phyloP scores from a whole-genome alignment of 108 stramenopile genomes.

The Cyclotella sp. region DNA sequence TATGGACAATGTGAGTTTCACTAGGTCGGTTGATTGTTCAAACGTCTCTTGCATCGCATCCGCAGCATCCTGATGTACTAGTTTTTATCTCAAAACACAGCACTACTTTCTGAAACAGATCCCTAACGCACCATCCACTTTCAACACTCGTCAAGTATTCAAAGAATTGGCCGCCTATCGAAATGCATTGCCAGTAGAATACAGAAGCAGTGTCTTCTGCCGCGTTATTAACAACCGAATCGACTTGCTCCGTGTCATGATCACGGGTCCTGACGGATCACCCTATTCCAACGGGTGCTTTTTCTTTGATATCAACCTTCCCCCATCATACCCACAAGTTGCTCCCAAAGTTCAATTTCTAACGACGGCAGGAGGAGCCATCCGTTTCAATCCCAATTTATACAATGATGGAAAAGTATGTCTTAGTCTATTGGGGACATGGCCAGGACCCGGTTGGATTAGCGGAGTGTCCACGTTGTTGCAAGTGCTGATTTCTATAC shows the following conservation, averaged over 20 bases:
- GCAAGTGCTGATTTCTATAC: constrained; percentile 91
- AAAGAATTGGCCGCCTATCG: constrained; percentile 63
- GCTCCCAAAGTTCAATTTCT: constrained; percentile 89
- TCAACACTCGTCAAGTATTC: too few relatives aligned
- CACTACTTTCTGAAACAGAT: constrained; percentile 41
- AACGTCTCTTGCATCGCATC: neutral
- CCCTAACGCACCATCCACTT: constrained; percentile 17
- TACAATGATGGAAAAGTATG: constrained; percentile 91
- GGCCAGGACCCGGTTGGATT: too few relatives aligned
- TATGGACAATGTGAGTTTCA: constrained; percentile 38
- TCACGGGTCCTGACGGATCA: too few relatives aligned
- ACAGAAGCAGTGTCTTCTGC: constrained; percentile 62
- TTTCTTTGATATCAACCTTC: constrained; percentile 86
- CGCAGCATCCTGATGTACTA: neutral
- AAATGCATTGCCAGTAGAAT: constrained; percentile 65
- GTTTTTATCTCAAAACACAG: neutral
- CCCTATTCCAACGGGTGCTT: constrained; percentile 89
- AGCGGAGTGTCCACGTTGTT: constrained; percentile 69
- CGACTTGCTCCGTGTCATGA: too few relatives aligned
- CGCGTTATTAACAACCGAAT: constrained; percentile 58
- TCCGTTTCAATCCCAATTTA: constrained; percentile 95
- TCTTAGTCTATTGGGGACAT: constrained; percentile 68
- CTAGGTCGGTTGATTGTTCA: neutral
- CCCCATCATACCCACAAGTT: constrained; percentile 78
- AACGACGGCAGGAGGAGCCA: constrained; percentile 83